Conservation (phyloP, 306 rosid genomes). For the Lablab purpureus region DNA sequence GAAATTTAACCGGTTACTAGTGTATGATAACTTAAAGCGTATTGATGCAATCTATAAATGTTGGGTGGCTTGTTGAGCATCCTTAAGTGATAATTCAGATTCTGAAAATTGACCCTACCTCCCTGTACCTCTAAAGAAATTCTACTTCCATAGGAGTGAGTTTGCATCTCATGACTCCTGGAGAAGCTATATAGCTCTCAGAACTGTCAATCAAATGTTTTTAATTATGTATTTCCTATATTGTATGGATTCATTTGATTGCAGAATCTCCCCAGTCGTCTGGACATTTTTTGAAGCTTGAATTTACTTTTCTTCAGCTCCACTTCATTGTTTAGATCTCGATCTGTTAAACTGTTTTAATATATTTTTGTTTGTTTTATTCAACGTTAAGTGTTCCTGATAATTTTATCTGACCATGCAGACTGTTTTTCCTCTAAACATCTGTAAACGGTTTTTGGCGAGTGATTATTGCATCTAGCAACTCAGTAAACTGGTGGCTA, state of each 20-base stretch:
- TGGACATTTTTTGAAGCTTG: conserved; percentile 1
- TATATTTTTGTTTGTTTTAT: conserved; percentile 17
- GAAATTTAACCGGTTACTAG: background rate
- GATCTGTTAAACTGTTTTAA: background rate
- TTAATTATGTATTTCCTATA: conserved; percentile 11
- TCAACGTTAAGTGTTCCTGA: conserved; percentile 3
- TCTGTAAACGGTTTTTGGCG: background rate
- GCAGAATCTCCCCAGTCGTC: too few species aligned
- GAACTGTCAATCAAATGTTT: background rate
- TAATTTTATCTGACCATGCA: conserved; percentile 38
- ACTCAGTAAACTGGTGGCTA: conserved; percentile 16
- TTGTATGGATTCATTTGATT: too few species aligned
- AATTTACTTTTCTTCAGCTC: conserved; percentile 20
- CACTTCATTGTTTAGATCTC: conserved; percentile 18
- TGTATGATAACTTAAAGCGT: background rate
- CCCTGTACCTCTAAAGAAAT: background rate
- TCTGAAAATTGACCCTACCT: background rate
- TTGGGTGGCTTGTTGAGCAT: conserved; percentile 13
- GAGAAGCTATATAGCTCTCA: background rate
- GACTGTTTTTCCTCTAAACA: conserved; percentile 41
- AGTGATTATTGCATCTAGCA: conserved; percentile 37
- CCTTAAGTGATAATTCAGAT: conserved; percentile 18
- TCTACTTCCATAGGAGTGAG: background rate
- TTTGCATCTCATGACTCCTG: background rate
- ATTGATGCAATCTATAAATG: conserved; percentile 9